Base-by-base conservation (phyloP, 2,329 filamentous ascomycete genomes). In the Hymenoscyphus occultus region DNA sequence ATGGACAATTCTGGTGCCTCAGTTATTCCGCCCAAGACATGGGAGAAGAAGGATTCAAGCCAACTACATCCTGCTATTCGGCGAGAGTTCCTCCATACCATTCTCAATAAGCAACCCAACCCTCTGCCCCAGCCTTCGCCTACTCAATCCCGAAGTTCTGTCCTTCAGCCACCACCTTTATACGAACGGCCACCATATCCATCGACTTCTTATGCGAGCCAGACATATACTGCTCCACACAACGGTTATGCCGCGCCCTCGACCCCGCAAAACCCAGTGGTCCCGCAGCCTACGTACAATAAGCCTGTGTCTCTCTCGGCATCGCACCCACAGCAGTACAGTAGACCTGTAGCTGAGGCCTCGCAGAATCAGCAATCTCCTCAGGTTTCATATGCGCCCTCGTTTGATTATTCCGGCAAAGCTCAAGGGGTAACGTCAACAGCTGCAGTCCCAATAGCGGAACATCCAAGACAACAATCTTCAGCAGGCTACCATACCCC, bases 1-100 rank as follows among this genome's bases (percentile, higher is more conserved):
- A 22, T 57, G 56, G 40, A 60, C 14, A 61, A 63, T 39, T 56
- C 67, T 16, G 63, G 66, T 31, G 48, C 56, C 42, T 45, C 63
- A 4, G 59, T 62, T 32, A 31, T 65, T 19, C 39, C 63, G 19
- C 48, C 60, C 5, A 59, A 67, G 54, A 58, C 42, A n/a, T 74
- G 71, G 73, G 70, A 71, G 48, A 72, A 72, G 58, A 73, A 71
- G 40, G 71, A 73, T 9, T 56, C 51, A 6, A 56, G 69, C 6
- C 65, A 69, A 13, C 60, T 77, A 31, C 78, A 80, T 65, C 78
- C 78, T 42, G 77, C 78, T 28, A 78, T 77, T 59, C 74, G 77
- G 57, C 75, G 72, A 59, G 72, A 75, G 39, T 75, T 74, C 58
- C 61, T 61, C 42, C 71, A 62, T 40, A 40, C 70, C 2, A 69